Evolutionary conservation across 2,329 filamentous ascomycete genomes (phyloP).

Genomic region (Fusarium acutatum): DNA sequence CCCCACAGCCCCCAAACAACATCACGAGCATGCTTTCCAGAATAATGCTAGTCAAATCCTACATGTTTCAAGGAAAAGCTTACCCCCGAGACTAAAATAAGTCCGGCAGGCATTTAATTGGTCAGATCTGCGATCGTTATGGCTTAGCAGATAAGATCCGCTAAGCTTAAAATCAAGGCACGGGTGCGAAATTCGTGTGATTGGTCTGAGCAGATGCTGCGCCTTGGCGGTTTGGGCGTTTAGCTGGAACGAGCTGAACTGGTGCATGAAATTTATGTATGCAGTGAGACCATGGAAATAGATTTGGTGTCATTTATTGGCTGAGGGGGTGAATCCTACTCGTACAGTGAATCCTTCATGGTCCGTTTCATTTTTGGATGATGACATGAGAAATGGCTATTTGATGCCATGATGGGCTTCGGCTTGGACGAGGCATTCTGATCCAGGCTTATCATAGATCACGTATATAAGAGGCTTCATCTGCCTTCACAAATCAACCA

Average conservation of each 20-base stretch:
- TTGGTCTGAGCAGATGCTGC: not conserved
- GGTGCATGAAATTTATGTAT: not conserved
- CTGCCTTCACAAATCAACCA: not conserved
- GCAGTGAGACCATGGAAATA: not conserved
- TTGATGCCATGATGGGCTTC: not conserved
- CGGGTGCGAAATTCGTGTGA: not conserved
- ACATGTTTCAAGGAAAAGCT: not conserved
- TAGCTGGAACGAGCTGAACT: not conserved
- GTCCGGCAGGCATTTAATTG: not conserved
- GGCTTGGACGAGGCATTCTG: fast-evolving
- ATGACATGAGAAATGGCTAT: not conserved
- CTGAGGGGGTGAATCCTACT: not conserved
- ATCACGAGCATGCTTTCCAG: not conserved
- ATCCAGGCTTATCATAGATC: fast-evolving
- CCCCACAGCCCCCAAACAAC: not conserved
- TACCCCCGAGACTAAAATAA: not conserved
- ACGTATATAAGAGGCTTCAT: not conserved
- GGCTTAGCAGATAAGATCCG: not conserved
- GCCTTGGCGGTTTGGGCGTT: not conserved
- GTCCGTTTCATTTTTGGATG: not conserved
- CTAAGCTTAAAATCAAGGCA: not conserved
- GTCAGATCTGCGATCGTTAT: not conserved
- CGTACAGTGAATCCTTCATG: not conserved
- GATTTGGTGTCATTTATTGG: not conserved
- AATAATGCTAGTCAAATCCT: not conserved